These are phyloP conservation scores for Pontederia crassipes DNA, from an alignment of 176 grass and related monocot species.

Conservation along the genomic window DNA sequence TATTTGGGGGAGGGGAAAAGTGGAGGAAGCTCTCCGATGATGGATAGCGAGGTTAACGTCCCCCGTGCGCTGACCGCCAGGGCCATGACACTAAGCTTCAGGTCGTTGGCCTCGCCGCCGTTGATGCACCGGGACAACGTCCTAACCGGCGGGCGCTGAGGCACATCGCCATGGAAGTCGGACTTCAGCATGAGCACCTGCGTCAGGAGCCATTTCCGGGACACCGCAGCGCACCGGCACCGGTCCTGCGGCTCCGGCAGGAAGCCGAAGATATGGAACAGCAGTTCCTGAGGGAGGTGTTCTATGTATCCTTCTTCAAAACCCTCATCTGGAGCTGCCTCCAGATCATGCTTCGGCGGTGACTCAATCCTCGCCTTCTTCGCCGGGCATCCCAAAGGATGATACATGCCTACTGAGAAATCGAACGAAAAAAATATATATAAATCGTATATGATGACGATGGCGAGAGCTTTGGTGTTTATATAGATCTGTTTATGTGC, in stretches of 20 bases:
- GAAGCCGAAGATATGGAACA: not conserved
- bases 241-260: not conserved
- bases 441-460: too few species aligned
- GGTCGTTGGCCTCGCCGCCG: not conserved
- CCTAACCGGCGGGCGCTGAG: not conserved
- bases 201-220: constrained; percentile 1
- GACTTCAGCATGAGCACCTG: constrained; percentile 2
- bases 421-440: too few species aligned
- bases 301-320: not conserved
- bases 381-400: too few species aligned
- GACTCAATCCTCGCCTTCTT: too few species aligned
- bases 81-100: not conserved
- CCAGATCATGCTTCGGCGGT: too few species aligned
- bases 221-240: constrained; percentile 4
- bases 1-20: not conserved
- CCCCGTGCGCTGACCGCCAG: not conserved
- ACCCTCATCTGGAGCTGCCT: not conserved
- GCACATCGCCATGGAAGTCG: not conserved
- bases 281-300: not conserved
- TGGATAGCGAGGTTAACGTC: not conserved
- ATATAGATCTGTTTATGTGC: too few species aligned
- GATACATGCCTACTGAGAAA: too few species aligned
- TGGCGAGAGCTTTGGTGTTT: too few species aligned
- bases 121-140: not conserved
- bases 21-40: not conserved